Evolutionary conservation across 2,329 filamentous ascomycete genomes (phyloP), one percentile per base, ranked within the genome.

Genomic region (Capronia epimyces): DNA sequence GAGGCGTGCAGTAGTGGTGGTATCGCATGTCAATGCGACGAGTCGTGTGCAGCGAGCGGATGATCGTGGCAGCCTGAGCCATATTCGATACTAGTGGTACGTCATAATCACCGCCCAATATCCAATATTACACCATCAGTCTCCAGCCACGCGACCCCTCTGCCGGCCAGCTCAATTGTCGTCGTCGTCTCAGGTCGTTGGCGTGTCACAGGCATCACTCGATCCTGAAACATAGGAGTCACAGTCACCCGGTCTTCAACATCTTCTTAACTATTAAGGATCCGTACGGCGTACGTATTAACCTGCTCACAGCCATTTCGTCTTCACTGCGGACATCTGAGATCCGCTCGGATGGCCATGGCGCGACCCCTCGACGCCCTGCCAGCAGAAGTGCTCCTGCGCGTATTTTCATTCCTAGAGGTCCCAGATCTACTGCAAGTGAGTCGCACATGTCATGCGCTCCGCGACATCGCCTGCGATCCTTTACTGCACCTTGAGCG

Each of bases 401-500:
- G 64, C 32, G 67, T 76, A 46, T 63, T 75, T 29, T 65, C 64
- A n/a, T 70, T 66, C 62, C 66, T 76, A 34, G 67, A 75, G 49
- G 66, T 75, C 13, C 66, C 70, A n/a, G 72, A 76, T 51, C 66
- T 76, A 15, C 66, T 74, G 43, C 60, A 66, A 46, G 57, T 68
- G 31, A 69, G 71, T 27, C 67, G 72, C 53, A 69, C 71, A 63
- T 83, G 74, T 53, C 83, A 78, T 63, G 76, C 76, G 53, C 74
- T 88, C 45, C 81, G 83, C 57, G 65, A 67, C 37, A 74, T 87
- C 43, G 81, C 80, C 20, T 72, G 81, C 37, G 75, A 82, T 36
- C 84, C 83, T n/a, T 73, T 86, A 48, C 70, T 87, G 13, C 84
- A 86, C 64, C 71, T 71, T 46, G 72, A 77, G 57, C 82, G 84